phyloP scores from a whole-genome alignment of 2,329 filamentous ascomycete species.

The Cladophialophora immunda region DNA sequence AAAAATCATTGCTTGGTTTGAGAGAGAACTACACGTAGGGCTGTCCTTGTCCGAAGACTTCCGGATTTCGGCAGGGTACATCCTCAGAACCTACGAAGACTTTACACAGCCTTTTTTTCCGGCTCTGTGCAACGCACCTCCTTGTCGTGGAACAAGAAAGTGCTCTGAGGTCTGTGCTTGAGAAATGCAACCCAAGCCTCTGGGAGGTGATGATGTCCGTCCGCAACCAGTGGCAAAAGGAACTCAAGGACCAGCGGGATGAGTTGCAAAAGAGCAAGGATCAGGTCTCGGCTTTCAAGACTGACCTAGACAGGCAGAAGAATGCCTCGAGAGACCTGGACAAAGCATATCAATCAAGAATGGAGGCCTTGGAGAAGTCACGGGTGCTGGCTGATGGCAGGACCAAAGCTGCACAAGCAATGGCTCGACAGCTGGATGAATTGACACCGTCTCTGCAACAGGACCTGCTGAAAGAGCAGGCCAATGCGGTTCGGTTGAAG shows the following conservation, averaged over 20 bases:
- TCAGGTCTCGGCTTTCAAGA: background rate
- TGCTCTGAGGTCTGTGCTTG: conserved; percentile 6
- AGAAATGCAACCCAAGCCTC: conserved; percentile 1
- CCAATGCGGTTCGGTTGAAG: background rate
- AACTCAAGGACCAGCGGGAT: background rate
- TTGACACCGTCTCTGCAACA: conserved; percentile 8
- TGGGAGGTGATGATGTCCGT: conserved; percentile 15
- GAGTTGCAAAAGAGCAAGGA: conserved; percentile 14
- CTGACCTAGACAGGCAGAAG: background rate
- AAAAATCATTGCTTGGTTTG: conserved; percentile 24
- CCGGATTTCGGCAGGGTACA: background rate
- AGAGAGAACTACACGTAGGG: conserved; percentile 17
- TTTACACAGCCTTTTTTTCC: conserved; percentile 20
- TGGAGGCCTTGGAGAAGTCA: conserved; percentile 15
- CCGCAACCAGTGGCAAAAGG: conserved; percentile 6
- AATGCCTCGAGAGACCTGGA: background rate
- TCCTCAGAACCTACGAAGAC: conserved; percentile 17
- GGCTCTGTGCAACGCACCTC: conserved; percentile 13
- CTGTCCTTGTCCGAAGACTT: conserved; percentile 18
- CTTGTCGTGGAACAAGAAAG: conserved; percentile 11
- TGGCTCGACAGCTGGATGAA: conserved; percentile 1
- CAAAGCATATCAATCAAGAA: background rate
- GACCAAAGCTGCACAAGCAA: background rate
- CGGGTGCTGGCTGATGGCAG: conserved; percentile 4
- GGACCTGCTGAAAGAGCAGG: conserved; percentile 12